Evolutionary conservation across 495 filamentous ascomycete genomes (phyloP), one percentile per base, ranked within the genome.

Genomic region (Aspergillus wentii): DNA sequence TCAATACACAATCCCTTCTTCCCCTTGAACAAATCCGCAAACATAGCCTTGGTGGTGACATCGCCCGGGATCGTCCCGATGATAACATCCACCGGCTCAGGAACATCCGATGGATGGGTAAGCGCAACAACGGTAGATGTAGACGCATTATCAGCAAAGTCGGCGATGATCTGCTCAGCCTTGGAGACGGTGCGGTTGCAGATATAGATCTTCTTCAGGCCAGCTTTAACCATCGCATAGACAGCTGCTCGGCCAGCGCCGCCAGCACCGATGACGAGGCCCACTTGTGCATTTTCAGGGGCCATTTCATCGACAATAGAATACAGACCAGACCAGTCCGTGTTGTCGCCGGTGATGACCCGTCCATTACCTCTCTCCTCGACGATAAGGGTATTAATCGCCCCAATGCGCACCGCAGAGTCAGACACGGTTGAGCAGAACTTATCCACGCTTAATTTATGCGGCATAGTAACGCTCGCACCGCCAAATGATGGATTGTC

Each of bases 191-290:
- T 82, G 9, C 81, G 66, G 41, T 85, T 85, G 43, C 69, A 70
- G 18, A 86, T 57, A 36, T 82, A 81, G 4, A 85, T 75, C 23
- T 78, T 69, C 11, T 73, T 63, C 17, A 82, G 75, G 1, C 81
- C 80, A 1, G 84, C 63, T 52, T 76, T 74, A 13, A 48, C 35
- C 38, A 69, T 35, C 0, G 68, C 59, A 29, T 62, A 70, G 6
- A 72, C 37, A 5, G 66, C 68, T 8, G 63, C 62, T 30, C 68
- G 47, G 9, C 59, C 54, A 4, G 68, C 66, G 15, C 66, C 68
- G 5, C 64, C 66, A n/a, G 62, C 68, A 4, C 68, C 68, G 30
- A 69, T 58, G 2, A 72, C 52, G 14, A 72, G 48, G 2, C 61
- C 66, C 1, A 49, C 44, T 7, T 32, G 51, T 2, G 46, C 48